phyloP scores from a whole-genome alignment of 2,329 filamentous ascomycete genomes.

The Colletotrichum sublineola region DNA sequence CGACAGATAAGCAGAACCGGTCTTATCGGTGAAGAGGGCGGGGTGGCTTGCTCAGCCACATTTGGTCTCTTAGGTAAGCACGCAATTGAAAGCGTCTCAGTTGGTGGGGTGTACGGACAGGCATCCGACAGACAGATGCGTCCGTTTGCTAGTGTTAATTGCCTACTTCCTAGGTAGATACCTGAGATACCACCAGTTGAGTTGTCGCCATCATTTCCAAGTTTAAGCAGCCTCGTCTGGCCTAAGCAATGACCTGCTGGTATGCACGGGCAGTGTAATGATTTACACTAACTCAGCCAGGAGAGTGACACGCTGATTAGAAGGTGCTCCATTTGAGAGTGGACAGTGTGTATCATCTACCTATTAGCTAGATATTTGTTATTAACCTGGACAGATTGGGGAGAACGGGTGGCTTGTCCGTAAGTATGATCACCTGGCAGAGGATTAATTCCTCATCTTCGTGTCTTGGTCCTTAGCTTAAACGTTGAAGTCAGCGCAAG shows the following conservation, averaged over 20 bases:
- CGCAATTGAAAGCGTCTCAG: conserved; percentile 10
- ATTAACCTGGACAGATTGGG: background rate
- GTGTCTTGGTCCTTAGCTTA: conserved; percentile 7
- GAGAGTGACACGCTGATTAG: background rate
- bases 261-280: background rate
- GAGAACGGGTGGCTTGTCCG: background rate
- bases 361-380: background rate
- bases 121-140: background rate
- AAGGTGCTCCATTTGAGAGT: background rate
- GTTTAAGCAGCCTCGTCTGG: background rate
- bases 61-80: background rate
- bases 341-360: background rate
- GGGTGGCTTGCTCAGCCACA: conserved; percentile 4
- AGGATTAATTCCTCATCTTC: background rate
- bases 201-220: background rate
- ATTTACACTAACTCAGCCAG: background rate
- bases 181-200: background rate
- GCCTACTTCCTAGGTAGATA: background rate
- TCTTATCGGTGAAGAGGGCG: conserved; percentile 3
- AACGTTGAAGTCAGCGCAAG: background rate
- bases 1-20: background rate
- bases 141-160: no score
- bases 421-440: background rate
- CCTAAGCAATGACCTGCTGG: background rate
- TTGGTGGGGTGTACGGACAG: background rate